Percentiles rank a stretch among this genome's conserved stretches.
phyloP scores from a whole-genome alignment of 108 stramenopile genomes.

The Fragilaria crotonensis region DNA sequence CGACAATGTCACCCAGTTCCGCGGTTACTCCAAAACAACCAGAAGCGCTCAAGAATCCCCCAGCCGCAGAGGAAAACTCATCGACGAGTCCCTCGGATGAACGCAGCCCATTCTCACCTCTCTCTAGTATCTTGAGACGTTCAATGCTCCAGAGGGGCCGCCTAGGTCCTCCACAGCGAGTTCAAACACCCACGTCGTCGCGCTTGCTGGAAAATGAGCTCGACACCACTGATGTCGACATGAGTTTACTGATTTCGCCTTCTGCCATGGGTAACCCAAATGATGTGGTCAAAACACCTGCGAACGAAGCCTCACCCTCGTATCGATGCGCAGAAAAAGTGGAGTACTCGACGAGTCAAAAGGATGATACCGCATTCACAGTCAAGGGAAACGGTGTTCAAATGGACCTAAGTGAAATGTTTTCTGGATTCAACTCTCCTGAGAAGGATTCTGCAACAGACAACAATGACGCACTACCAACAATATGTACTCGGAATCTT shows the following conservation, averaged over 20 bases:
- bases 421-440: too few species aligned
- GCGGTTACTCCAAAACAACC: too few species aligned
- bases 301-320: neutral
- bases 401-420: slow-evolving; percentile 24
- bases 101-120: neutral
- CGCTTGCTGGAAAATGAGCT: slow-evolving; percentile 1
- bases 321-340: too few species aligned
- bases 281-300: neutral
- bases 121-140: neutral
- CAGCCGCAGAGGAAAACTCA: too few species aligned
- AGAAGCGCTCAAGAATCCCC: too few species aligned
- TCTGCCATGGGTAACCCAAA: neutral
- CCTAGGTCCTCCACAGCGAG: neutral
- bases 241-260: neutral
- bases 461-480: slow-evolving; percentile 1
- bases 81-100: neutral
- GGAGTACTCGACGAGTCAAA: too few species aligned
- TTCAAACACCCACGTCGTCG: slow-evolving; percentile 1
- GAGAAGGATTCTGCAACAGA: too few species aligned
- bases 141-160: neutral
- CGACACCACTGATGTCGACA: neutral
- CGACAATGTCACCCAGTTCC: neutral
- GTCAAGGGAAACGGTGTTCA: slow-evolving; percentile 18
- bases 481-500: too few species aligned
- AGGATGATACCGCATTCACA: too few species aligned